Evolutionary conservation across 2,329 filamentous ascomycete species (phyloP).

Genomic region (Curvularia verruculosa): DNA sequence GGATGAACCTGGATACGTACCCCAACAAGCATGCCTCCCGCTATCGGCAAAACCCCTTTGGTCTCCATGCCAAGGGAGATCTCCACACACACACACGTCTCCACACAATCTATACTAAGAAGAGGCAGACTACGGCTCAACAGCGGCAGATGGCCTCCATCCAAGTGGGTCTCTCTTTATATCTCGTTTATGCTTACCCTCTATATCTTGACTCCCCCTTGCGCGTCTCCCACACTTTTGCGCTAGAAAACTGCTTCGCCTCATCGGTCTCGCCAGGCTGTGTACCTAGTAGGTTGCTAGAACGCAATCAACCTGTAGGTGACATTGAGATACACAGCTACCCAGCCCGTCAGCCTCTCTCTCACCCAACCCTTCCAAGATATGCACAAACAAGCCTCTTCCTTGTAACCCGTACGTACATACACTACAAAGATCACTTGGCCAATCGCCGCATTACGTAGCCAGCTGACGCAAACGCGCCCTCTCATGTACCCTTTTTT

Average conservation of each 20-base stretch:
- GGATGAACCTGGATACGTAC: background rate
- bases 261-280: background rate
- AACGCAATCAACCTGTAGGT: background rate
- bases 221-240: background rate
- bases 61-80: no score
- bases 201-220: background rate
- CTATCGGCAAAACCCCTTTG: slow-evolving; percentile 11
- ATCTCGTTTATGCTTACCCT: slow-evolving; percentile 4
- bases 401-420: background rate
- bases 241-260: background rate
- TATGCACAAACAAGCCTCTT: background rate
- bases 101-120: slow-evolving; percentile 26
- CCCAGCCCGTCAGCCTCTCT: background rate
- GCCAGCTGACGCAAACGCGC: background rate
- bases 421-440: background rate
- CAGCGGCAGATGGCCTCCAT: slow-evolving; percentile 17
- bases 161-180: slow-evolving; percentile 7
- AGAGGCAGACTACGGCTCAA: slow-evolving; percentile 24
- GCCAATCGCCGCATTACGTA: background rate
- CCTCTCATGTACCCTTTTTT: background rate
- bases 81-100: no score
- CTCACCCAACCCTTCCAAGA: background rate
- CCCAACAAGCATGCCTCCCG: slow-evolving; percentile 9
- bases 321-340: background rate
- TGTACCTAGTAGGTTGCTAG: background rate